These are phyloP conservation scores for Fusarium brevicatenulatum DNA, from an alignment of 2,329 filamentous ascomycete species.

Conservation along the genomic window DNA sequence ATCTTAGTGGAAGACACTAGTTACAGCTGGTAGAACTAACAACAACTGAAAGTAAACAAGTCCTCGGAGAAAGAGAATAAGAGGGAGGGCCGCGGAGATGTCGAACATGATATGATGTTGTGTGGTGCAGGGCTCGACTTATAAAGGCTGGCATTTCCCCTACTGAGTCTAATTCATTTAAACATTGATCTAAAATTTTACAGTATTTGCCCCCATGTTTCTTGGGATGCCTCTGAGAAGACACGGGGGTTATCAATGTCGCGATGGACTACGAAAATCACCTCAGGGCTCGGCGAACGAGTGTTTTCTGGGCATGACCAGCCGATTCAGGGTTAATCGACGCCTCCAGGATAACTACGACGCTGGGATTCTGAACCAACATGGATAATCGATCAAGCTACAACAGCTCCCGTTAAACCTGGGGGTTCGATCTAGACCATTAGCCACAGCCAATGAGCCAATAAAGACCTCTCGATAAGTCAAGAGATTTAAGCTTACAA, in stretches of 20 bases:
- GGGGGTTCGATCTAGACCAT: background rate
- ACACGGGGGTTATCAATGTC: slow-evolving; percentile 34
- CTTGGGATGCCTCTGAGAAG: background rate
- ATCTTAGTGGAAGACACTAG: background rate
- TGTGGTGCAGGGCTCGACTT: slow-evolving; percentile 32
- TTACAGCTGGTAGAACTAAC: background rate
- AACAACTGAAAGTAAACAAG: background rate
- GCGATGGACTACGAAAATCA: slow-evolving; percentile 40
- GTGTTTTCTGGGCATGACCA: background rate
- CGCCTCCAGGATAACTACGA: background rate
- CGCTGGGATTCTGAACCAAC: background rate
- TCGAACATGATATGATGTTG: background rate
- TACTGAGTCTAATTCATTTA: background rate
- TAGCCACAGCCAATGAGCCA: slow-evolving; percentile 28
- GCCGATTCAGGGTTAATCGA: background rate
- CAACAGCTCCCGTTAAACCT: background rate
- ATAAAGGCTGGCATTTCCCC: slow-evolving; percentile 28
- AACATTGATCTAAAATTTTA: background rate
- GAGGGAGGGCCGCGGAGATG: slow-evolving; percentile 31
- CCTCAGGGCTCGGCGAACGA: slow-evolving; percentile 31
- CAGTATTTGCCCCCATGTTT: background rate
- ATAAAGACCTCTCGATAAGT: slow-evolving; percentile 31
- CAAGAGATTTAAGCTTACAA: background rate
- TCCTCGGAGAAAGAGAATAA: slow-evolving; percentile 18
- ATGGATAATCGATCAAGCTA: background rate